phyloP scores from a whole-genome alignment of 1,139 yeast species.

The Eremothecium coryli region DNA sequence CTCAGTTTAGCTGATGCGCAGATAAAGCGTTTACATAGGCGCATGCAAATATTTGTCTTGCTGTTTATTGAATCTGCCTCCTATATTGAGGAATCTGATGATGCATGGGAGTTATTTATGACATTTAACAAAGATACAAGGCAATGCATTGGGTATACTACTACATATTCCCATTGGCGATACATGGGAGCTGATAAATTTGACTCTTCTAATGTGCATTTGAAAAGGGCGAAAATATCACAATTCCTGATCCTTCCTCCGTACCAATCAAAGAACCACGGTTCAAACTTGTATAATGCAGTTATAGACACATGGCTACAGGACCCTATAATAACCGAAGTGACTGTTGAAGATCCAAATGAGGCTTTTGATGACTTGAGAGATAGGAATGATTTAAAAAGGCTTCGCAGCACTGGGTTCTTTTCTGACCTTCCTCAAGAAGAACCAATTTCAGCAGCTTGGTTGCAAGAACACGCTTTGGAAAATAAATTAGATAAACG shows the following conservation, averaged over 20 bases:
- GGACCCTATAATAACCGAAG: constrained; percentile 51
- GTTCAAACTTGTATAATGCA: constrained; percentile 52
- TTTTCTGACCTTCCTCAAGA: constrained; percentile 20
- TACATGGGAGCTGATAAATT: constrained; percentile 51
- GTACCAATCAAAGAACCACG: constrained; percentile 62
- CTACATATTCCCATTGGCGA: constrained; percentile 79
- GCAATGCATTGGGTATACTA: constrained; percentile 64
- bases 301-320: constrained; percentile 47
- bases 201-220: constrained; percentile 36
- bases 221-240: constrained; percentile 66
- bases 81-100: constrained; percentile 67
- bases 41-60: constrained; percentile 72
- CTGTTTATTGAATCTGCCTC: constrained; percentile 92
- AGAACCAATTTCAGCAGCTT: constrained; percentile 24
- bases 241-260: constrained; percentile 83
- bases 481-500: constrained; percentile 60
- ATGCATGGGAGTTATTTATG: constrained; percentile 56
- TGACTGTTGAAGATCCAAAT: constrained; percentile 92
- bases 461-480: constrained; percentile 36
- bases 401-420: constrained; percentile 35
- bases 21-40: constrained; percentile 43
- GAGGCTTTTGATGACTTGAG: constrained; percentile 87
- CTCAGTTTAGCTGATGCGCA: constrained; percentile 32
- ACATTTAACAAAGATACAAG: constrained; percentile 27
- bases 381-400: constrained; percentile 66